Base-by-base conservation (phyloP, 1,284 basidiomycete genomes). In the Ustilago hordei region DNA sequence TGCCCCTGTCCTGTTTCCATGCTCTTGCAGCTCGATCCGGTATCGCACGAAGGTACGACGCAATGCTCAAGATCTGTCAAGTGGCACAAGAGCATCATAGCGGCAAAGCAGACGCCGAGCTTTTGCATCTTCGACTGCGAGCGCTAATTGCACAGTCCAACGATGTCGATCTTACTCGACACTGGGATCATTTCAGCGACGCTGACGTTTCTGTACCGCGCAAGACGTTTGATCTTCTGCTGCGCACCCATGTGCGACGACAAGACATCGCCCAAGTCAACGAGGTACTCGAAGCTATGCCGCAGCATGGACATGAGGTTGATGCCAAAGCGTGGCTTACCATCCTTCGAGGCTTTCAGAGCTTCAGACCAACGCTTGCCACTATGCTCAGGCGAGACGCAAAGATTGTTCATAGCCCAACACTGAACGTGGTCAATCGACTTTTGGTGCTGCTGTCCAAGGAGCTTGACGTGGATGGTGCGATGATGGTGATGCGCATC, bases 321-420 rank as follows among this genome's bases (percentile, higher is more conserved):
- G 65, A 70, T 45, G 73, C 73, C 15, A 52, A 50, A 35, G 69
- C 62, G 12, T 76, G 73, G 73, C 65, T 76, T n/a, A 71, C 69
- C 15, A 76, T 76, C 52, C 60, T 76, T 2, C 68, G 73, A 13
- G 73, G 73, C 35, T 68, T 64, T 32, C 69, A 71, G 41, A 45
- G 52, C 17, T 69, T 76, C 48, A 28, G 73, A 17, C 73, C 69
- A 4, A 68, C 45, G 4, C 67, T 76, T 7, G 62, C 65, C 3
- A 38, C 56, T 4, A 68, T 76, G 64, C 55, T 76, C 8, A 23
- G 45, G 39, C 43, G 60, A 12, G 58, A 71, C 17, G 66, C 69
- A 5, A 69, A 67, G 36, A 69, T 76, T 32, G 52, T 64, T 2
- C 59, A 66, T 28, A 76, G 67, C 15, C 73, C 73, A 9, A 69